A percentile compares a stretch with the other conserved stretches of the same genome.
These are phyloP conservation scores for Annulohypoxylon moriforme DNA, from an alignment of 495 filamentous ascomycete genomes.

Conservation along the genomic window DNA sequence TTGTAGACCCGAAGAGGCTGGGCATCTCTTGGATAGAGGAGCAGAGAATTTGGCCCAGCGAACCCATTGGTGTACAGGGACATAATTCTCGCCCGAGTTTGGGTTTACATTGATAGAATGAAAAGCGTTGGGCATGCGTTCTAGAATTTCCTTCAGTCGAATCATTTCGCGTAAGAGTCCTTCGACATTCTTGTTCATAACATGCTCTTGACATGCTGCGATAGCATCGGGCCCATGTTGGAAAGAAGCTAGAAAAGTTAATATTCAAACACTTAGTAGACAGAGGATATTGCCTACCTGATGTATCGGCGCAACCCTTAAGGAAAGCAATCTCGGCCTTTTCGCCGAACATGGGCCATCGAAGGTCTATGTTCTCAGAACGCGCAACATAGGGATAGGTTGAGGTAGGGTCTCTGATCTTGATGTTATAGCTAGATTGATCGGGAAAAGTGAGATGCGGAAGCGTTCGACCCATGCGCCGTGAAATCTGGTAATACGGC, in stretches of 20 bases:
- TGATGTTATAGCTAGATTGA: conserved; percentile 64
- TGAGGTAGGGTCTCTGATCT: conserved; percentile 58
- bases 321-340: conserved; percentile 61
- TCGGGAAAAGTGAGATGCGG: conserved; percentile 64
- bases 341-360: conserved; percentile 65
- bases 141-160: conserved; percentile 61
- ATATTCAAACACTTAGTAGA: conserved; percentile 2
- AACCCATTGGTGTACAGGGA: conserved; percentile 55
- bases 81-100: conserved; percentile 59
- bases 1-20: conserved; percentile 62
- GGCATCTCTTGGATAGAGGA: conserved; percentile 61
- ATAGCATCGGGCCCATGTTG: conserved; percentile 59
- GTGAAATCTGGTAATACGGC: conserved; percentile 60
- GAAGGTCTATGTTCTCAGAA: conserved; percentile 63
- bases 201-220: conserved; percentile 63
- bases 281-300: conserved; percentile 37
- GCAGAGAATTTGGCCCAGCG: conserved; percentile 63
- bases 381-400: conserved; percentile 60
- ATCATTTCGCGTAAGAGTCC: conserved; percentile 61
- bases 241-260: conserved; percentile 52
- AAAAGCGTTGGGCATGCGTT: conserved; percentile 63
- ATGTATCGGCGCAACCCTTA: conserved; percentile 57
- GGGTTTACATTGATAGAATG: conserved; percentile 65
- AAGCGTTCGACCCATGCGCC: conserved; percentile 59
- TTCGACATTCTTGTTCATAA: conserved; percentile 62